Conservation (phyloP, 2,329 filamentous ascomycete species). For the Macroventuria anomochaeta region DNA sequence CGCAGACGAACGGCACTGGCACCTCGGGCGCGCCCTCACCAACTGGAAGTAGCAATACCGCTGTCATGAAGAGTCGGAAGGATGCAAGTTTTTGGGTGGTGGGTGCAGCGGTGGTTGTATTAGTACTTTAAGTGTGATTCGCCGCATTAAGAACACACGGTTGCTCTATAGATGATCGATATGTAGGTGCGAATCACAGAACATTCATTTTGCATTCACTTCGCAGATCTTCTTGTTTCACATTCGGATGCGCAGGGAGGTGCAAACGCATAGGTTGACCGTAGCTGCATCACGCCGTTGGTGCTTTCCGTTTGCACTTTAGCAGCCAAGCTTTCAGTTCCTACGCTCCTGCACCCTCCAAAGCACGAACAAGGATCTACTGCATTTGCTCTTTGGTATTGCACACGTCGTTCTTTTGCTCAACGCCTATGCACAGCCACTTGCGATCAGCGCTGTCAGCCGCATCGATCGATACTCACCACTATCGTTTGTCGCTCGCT, state of each 20-base stretch:
- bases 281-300: conserved; percentile 1
- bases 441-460: not conserved
- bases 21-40: conserved; percentile 3
- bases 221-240: not conserved
- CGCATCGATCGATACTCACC: not conserved
- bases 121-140: not conserved
- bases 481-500: not conserved
- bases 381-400: not conserved
- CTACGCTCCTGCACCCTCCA: not conserved
- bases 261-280: not conserved
- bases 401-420: not conserved
- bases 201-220: not conserved
- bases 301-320: conserved; percentile 6
- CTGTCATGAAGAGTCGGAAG: not conserved
- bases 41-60: conserved; percentile 3
- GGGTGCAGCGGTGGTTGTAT: not conserved
- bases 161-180: not conserved
- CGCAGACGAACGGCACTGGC: conserved; percentile 17
- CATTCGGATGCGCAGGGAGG: not conserved
- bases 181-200: not conserved
- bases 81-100: not conserved
- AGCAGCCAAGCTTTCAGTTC: not conserved
- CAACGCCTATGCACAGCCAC: not conserved
- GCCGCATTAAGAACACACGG: not conserved
- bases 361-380: not conserved